Evolutionary conservation across 306 rosid species (phyloP), one percentile per base, ranked within the genome.

Genomic region (Corylus heterophylla): DNA sequence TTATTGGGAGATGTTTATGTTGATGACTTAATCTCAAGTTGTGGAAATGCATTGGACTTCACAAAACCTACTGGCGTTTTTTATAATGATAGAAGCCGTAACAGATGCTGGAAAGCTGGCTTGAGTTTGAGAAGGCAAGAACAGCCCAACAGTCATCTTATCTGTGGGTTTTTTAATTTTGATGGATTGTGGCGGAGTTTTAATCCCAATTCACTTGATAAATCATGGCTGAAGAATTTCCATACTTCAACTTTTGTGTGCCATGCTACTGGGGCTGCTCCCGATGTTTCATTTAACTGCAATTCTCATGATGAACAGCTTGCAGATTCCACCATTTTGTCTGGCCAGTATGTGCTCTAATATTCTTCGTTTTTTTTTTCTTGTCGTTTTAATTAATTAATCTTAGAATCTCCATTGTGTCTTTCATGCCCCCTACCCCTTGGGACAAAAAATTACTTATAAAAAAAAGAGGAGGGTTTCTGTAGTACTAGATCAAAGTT

Each of bases 1-100:
- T 83, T 92, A 54, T 47, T 88, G 27, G 93, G 96, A 50, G 94
- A 90, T 78, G 82, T 87, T 79, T 79, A 79, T 83, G 89, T 90
- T 49, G 91, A 91, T 75, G 92, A 87, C 39, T 77, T 90, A 2
- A 48, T 90, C 73, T 73, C 88, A 9, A 76, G 84, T 80, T 80
- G 84, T 48, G 79, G 87, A 52, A 70, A 81, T 73, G 86, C 84
- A 6, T 51, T 75, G 20, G 95, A 87, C 69, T 64, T 84, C 17
- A 67, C 89, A 66, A 91, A 88, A 81, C 90, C 89, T 20, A 62
- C 71, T 17, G 89, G 86, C 58, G 91, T 86, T 37, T 84, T 80
- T 82, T 90, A 88, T 69, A 87, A 81, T 68, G 91, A 79, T 44
- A 81, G 78, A 79, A 76, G 80, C 52, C 82, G 44, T 25, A 82